Percentiles rank a stretch among this genome's conserved stretches.
Conservation (phyloP, 2,329 filamentous ascomycete species). For the Trichocomaceae sp. region DNA sequence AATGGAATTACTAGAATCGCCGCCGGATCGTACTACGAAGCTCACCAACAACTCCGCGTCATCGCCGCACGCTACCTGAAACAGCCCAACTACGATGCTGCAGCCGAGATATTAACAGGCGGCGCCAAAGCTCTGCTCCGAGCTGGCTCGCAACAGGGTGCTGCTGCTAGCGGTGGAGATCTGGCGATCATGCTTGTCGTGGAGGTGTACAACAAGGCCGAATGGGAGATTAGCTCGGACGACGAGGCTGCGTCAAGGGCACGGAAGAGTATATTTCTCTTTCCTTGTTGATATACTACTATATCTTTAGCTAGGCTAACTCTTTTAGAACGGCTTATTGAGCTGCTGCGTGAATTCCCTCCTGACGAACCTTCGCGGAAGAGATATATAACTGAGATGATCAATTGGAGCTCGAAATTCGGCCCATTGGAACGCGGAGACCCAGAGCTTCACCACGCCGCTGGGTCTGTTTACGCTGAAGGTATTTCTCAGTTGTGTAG, state of each 20-base stretch:
- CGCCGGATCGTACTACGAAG: conserved; percentile 94
- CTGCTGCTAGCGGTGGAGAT: conserved; percentile 88
- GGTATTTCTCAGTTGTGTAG: conserved; percentile 34
- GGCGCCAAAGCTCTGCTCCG: conserved; percentile 74
- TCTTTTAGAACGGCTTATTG: conserved; percentile 55
- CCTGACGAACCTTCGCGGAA: conserved; percentile 82
- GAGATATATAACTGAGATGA: conserved; percentile 81
- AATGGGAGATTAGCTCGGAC: conserved; percentile 54
- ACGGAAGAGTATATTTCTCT: conserved; percentile 43
- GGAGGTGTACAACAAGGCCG: conserved; percentile 84
- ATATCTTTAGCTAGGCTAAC: background rate
- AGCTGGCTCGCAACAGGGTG: conserved; percentile 62
- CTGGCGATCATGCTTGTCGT: conserved; percentile 77
- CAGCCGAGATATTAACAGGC: conserved; percentile 76
- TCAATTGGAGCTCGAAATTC: conserved; percentile 78
- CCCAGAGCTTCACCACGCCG: conserved; percentile 88
- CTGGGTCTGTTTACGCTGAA: conserved; percentile 80
- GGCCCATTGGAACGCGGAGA: conserved; percentile 88
- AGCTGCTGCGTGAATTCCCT: conserved; percentile 72
- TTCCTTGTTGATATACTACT: background rate
- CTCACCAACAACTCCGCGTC: conserved; percentile 94
- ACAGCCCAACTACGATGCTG: conserved; percentile 72
- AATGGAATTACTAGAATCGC: conserved; percentile 55
- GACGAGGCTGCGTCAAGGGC: conserved; percentile 60
- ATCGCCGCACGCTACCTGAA: conserved; percentile 93